Base-by-base conservation (phyloP, 441 rosid genomes). In the Pelargonium australe region DNA sequence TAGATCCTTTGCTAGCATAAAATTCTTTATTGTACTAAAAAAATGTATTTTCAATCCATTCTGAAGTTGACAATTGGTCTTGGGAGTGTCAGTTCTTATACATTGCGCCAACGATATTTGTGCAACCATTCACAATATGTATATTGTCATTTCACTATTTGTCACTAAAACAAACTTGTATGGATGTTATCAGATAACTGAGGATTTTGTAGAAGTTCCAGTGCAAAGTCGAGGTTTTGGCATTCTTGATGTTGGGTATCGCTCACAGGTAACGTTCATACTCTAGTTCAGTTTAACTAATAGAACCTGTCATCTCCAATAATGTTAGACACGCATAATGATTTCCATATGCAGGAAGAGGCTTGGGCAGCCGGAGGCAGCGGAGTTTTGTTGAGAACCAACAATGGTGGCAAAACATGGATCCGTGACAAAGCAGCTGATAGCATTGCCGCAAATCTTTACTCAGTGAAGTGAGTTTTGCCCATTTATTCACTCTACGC, bases 311-410 rank as follows among this genome's bases (percentile, higher is more conserved):
- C 12, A 12, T 13, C 55, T 49, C 55, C 4, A 10, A 53, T 7
- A 4, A 14, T n/a, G 1, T 5, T 53, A 14, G 23, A 14, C 60
- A 13, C 31, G 6, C 16, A 55, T 7, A 64, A 70, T 19, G 60
- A 5, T 67, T 19, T 72, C 13, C 43, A 62, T 63, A 14, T 71
- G 70, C 77, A 91, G 97, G 95, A 87, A 62, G 98, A 94, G 84
- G 98, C 98, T 68, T 94, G 98, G 98, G 97, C 98, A 63, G 97
- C 93, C 25, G 98, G 98, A 37, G 98, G 97, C 65, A 89, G 96
- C 73, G 98, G 97, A 64, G 40, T 91, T 80, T 75, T 94, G 71
- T 80, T 94, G 76, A 89, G 90, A 85, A 89, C 99, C 53, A 88
- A 79, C 44, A 89, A 94, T 78, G 99, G 99, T 64, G 96, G 99